Evolutionary conservation across 2,329 filamentous ascomycete genomes (phyloP).

Genomic region (Cladosporium colombiae): DNA sequence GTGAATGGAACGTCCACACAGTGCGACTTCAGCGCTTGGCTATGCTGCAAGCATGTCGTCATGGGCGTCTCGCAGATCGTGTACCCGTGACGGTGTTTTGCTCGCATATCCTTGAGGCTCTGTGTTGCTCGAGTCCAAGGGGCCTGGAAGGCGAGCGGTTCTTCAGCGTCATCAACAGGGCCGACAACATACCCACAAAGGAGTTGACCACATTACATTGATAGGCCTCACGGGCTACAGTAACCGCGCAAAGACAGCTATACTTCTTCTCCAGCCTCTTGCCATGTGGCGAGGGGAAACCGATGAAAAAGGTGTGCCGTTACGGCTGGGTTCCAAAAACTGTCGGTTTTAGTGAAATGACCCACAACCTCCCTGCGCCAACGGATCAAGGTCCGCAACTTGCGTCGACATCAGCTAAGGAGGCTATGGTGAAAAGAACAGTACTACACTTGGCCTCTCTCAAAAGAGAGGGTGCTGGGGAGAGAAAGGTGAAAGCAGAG

Average conservation of each 20-base stretch:
- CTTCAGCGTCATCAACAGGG: background rate
- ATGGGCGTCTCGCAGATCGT: background rate
- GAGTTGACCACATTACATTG: background rate
- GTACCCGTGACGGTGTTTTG: background rate
- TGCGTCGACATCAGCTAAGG: background rate
- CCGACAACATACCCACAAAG: background rate
- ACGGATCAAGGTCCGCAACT: background rate
- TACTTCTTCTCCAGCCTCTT: background rate
- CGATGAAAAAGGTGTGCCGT: constrained; percentile 5
- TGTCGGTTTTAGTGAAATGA: background rate
- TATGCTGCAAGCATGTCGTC: background rate
- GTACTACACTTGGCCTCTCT: background rate
- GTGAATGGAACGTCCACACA: background rate
- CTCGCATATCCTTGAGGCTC: background rate
- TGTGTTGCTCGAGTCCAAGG: background rate
- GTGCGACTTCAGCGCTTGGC: background rate
- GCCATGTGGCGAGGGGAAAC: background rate
- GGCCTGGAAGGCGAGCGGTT: background rate
- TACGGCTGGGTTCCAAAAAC: background rate
- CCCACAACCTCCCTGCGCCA: background rate
- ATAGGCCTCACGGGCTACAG: background rate
- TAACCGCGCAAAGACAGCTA: background rate
- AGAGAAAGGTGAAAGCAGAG: background rate
- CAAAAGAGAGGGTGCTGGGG: background rate
- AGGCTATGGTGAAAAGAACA: background rate